These are phyloP conservation scores for Xylaria sp. DNA, from an alignment of 2,329 filamentous ascomycete species.

Conservation along the genomic window DNA sequence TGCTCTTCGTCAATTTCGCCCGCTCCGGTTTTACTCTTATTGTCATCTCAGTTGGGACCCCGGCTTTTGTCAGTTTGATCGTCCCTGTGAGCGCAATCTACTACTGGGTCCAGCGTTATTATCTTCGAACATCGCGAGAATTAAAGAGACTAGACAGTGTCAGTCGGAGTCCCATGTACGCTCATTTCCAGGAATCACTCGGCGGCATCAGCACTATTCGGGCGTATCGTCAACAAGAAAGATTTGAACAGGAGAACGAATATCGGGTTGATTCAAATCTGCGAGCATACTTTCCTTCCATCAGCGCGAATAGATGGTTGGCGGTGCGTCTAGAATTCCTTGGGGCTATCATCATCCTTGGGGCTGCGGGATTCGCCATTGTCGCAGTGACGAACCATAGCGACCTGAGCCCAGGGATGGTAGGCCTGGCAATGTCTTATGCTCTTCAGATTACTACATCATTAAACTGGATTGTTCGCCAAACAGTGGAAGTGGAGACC, in stretches of 20 bases:
- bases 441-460: conserved; percentile 97
- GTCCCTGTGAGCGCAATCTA: conserved; percentile 85
- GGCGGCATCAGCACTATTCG: conserved; percentile 95
- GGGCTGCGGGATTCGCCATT: conserved; percentile 84
- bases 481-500: conserved; percentile 99
- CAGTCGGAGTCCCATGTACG: conserved; percentile 94
- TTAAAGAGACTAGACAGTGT: conserved; percentile 96
- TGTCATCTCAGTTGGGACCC: conserved; percentile 85
- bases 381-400: conserved; percentile 78
- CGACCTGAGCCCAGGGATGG: conserved; percentile 74
- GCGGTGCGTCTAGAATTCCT: conserved; percentile 96
- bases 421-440: conserved; percentile 97
- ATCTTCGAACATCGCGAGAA: conserved; percentile 94
- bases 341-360: conserved; percentile 91
- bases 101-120: conserved; percentile 95
- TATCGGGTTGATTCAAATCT: conserved; percentile 97
- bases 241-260: conserved; percentile 94
- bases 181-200: conserved; percentile 97
- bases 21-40: conserved; percentile 84
- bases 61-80: conserved; percentile 82
- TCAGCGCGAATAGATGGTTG: conserved; percentile 94
- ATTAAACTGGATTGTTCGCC: conserved; percentile 98
- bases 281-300: conserved; percentile 93
- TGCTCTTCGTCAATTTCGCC: conserved; percentile 84
- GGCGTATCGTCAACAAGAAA: conserved; percentile 87